Percentiles rank a stretch among this genome's conserved stretches.
Evolutionary conservation across 495 filamentous ascomycete species (phyloP).

Genomic region (Lichenothelia convexa): DNA sequence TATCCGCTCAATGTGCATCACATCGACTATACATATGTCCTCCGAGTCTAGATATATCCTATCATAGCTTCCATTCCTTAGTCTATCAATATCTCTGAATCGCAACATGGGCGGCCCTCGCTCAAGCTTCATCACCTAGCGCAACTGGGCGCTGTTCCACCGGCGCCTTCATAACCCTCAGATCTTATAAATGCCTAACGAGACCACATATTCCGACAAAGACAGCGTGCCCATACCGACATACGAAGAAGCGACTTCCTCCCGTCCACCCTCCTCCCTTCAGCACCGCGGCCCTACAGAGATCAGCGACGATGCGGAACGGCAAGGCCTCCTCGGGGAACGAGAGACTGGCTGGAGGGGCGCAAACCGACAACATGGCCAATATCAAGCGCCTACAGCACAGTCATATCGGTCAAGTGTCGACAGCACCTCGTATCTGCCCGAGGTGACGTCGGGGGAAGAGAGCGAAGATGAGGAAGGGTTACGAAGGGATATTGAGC

Average conservation of each 20-base stretch:
- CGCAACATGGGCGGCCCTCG: too few relatives aligned
- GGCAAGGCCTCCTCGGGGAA: slow-evolving; percentile 37
- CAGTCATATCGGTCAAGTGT: slow-evolving; percentile 48
- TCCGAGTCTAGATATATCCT: too few relatives aligned
- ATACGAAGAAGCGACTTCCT: slow-evolving; percentile 77
- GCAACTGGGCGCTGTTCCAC: too few relatives aligned
- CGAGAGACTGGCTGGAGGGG: slow-evolving; percentile 6
- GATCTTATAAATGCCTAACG: slow-evolving; percentile 30
- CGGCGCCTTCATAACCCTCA: too few relatives aligned
- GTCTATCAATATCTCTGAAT: too few relatives aligned
- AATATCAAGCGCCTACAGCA: slow-evolving; percentile 62
- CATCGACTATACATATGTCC: too few relatives aligned
- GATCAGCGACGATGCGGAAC: slow-evolving; percentile 39
- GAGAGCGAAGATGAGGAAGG: slow-evolving; percentile 29
- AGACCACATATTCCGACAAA: slow-evolving; percentile 36
- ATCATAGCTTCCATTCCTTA: too few relatives aligned
- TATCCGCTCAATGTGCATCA: too few relatives aligned
- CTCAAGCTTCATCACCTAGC: too few relatives aligned
- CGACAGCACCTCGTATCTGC: slow-evolving; percentile 23
- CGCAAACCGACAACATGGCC: slow-evolving; percentile 28
- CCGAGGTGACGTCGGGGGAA: slow-evolving; percentile 8
- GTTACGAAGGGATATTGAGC: slow-evolving; percentile 62
- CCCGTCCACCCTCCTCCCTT: slow-evolving; percentile 37
- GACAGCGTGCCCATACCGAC: slow-evolving; percentile 69
- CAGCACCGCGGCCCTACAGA: slow-evolving; percentile 38